Conservation (phyloP, 208 protist species). For the Leptomonas seymouri region DNA sequence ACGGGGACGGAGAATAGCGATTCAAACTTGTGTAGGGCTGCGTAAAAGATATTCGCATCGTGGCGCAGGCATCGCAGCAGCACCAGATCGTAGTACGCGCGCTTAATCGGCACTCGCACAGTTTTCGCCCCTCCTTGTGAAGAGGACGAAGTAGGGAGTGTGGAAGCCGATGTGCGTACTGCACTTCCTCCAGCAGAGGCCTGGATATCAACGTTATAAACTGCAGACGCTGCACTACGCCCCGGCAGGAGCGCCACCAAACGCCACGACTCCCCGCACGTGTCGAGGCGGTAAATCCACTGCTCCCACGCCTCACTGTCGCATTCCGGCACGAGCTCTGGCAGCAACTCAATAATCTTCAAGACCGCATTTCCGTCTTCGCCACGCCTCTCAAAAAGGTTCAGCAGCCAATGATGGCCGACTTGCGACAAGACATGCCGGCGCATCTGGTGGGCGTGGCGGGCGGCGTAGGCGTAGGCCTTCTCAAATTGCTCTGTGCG, state of each 20-base stretch:
- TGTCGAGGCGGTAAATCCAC: constrained; percentile 72
- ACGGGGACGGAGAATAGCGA: constrained; percentile 38
- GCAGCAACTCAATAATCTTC: constrained; percentile 35
- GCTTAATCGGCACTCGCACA: constrained; percentile 35
- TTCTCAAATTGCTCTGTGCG: constrained; percentile 31
- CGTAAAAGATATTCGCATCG: constrained; percentile 34
- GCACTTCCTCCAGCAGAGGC: background rate
- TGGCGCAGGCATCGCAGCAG: constrained; percentile 60
- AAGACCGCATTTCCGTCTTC: constrained; percentile 13
- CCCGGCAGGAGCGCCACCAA: constrained; percentile 57
- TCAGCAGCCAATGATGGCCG: constrained; percentile 36
- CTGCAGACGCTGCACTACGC: constrained; percentile 17
- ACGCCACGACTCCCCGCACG: constrained; percentile 52
- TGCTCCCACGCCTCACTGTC: constrained; percentile 59
- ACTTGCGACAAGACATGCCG: constrained; percentile 28
- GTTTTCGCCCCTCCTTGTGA: no score
- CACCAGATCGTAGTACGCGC: constrained; percentile 76
- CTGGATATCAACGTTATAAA: constrained; percentile 14
- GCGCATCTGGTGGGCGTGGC: constrained; percentile 28
- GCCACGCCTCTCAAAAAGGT: constrained; percentile 23
- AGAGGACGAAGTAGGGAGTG: background rate
- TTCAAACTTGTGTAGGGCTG: constrained; percentile 31
- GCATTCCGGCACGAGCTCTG: constrained; percentile 23
- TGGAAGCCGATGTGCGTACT: background rate
- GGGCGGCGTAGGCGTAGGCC: constrained; percentile 50